Base-by-base conservation (phyloP, 2,329 filamentous ascomycete genomes). In the Paraphaeosphaeria minitans region DNA sequence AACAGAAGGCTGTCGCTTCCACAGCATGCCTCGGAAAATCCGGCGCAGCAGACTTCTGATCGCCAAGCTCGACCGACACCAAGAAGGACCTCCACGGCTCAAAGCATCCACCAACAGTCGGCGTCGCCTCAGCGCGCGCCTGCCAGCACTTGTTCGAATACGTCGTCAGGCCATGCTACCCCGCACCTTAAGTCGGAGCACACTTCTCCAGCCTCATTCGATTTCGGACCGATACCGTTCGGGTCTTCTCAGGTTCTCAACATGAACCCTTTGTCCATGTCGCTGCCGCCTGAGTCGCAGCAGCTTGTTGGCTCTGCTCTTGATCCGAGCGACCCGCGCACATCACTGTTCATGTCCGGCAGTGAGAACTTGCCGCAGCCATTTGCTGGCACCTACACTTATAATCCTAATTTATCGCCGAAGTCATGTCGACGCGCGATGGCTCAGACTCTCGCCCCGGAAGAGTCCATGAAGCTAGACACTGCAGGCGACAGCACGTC, bases 231-330 rank as follows among this genome's bases (percentile, higher is more conserved):
- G 1, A 63, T 63, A 16, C 57, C 69, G 0, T 67, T 64, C 41
- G 69, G 66, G 4, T 57, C 58, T 24, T 67, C 69, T 9, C 72
- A 73, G 53, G 62, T 70, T n/a, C 45, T 76, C 22, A 70, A 69
- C 58, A 69, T 75, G 47, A 77, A 77, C 43, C 82, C 82, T 10
- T 75, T 86, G 55, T 82, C 81, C 2, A 79, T 81, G 42, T 75
- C 79, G 3, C 71, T 86, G 22, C 83, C 84, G 22, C 71, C 80
- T 4, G 81, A 86, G 63, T 78, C 82, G 1, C 83, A 85, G 68
- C 81, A 83, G 66, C 74, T 86, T 19, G 74, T 86, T 6, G 82
- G 80, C 16, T 74, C 77, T 2, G 72, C 74, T 0, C 71, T 84
- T 5, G 79, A 82, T 59, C 72, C 75, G 2, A 78, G 75, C 31